These are phyloP conservation scores for Antitrichia curtipendula DNA, from an alignment of 225 moss, liverwort and hornwort species.

Conservation along the genomic window DNA sequence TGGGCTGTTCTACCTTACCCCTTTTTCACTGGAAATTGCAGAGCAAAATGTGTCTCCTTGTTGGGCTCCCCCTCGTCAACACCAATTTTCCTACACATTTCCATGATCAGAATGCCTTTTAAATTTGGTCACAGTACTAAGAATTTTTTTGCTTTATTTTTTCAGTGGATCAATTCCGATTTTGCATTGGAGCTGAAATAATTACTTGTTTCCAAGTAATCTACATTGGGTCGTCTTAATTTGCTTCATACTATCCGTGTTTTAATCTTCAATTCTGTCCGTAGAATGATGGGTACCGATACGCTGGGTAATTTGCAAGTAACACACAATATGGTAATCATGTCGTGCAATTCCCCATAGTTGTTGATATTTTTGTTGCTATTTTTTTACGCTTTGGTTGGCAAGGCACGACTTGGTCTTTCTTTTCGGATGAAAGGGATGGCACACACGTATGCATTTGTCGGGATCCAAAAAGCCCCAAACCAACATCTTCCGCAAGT, in stretches of 20 bases:
- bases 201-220: not conserved
- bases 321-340: not conserved
- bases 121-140: too few species aligned
- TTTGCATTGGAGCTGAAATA: not conserved
- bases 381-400: not conserved
- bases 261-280: not conserved
- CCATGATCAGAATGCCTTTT: not conserved
- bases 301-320: not conserved
- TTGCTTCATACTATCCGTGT: fast-evolving
- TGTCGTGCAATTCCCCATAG: not conserved
- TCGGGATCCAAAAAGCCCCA: not conserved
- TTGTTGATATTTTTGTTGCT: not conserved
- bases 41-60: not conserved
- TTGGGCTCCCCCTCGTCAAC: fast-evolving
- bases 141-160: too few species aligned
- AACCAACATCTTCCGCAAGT: not conserved
- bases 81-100: not conserved
- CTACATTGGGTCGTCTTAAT: not conserved
- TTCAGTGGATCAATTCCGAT: not conserved
- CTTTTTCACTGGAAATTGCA: too few species aligned
- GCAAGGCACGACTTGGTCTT: not conserved
- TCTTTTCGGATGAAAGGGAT: not conserved
- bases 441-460: not conserved
- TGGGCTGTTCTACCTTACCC: too few species aligned
- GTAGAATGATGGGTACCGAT: not conserved